Conservation (phyloP, 83 land plant species). For the Picea abies region DNA sequence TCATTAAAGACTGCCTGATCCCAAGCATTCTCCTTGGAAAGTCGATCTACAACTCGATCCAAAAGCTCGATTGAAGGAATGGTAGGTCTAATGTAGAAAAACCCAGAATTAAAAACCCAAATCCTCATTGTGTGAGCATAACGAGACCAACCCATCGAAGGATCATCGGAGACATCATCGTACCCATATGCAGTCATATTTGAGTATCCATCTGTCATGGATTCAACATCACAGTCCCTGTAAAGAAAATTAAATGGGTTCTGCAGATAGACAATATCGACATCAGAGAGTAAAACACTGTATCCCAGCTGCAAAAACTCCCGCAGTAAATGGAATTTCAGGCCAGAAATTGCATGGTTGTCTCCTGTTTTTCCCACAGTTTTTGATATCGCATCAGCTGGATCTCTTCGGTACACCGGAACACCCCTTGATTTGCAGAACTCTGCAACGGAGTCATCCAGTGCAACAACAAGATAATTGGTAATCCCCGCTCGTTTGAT, state of each 20-base stretch:
- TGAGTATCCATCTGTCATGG: constrained; percentile 91
- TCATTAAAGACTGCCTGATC: constrained; percentile 99
- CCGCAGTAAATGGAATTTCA: constrained; percentile 81
- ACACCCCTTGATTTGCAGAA: constrained; percentile 79
- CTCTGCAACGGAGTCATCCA: constrained; percentile 66
- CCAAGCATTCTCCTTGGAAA: constrained; percentile 78
- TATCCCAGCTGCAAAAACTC: constrained; percentile 96
- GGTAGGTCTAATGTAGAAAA: constrained; percentile 94
- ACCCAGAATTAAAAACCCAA: constrained; percentile 98
- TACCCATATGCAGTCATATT: constrained; percentile 93
- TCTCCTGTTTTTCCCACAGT: constrained; percentile 62
- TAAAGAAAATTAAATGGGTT: constrained; percentile 87
- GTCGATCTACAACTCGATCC: constrained; percentile 87
- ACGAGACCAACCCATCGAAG: constrained; percentile 96
- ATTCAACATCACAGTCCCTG: constrained; percentile 94
- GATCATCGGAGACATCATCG: constrained; percentile 93
- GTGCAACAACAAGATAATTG: constrained; percentile 87
- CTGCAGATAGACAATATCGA: constrained; percentile 93
- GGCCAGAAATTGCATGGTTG: constrained; percentile 84
- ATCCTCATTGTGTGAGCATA: constrained; percentile 99
- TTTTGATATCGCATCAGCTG: constrained; percentile 59
- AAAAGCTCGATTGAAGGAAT: constrained; percentile 91
- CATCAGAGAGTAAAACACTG: constrained; percentile 93
- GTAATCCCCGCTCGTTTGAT: constrained; percentile 69
- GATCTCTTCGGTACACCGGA: constrained; percentile 81